Base-by-base conservation (phyloP, 2,329 filamentous ascomycete species). In the Thyridium curvatum region DNA sequence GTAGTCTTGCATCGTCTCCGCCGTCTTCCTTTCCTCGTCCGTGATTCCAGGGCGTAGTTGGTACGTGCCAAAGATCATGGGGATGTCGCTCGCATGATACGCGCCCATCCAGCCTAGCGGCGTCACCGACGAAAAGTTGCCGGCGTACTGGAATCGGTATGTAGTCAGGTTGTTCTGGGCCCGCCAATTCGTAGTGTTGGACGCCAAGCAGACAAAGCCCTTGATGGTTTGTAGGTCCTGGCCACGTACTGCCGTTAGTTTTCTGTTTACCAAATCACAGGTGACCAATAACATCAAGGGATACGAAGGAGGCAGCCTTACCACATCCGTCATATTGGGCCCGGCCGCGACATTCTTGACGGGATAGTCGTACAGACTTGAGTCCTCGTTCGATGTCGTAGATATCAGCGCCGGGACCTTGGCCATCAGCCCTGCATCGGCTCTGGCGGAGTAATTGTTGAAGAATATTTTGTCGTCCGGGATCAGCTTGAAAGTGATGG, bases 131-230 rank as follows among this genome's bases (percentile, higher is more conserved):
- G 52, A 54, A 39, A 61, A 66, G 40, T 64, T 66, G 5, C 63
- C 63, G 7, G 55, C 53, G 34, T 66, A 66, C 37, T 63, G 55
- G 43, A 65, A 67, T 15, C 62, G 56, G 41, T 65, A 65, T 0
- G 62, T 66, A 29, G 46, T 56, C 35, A 51, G 34, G 8, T 41
- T 39, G 8, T 32, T 35, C 21, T 16, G 8, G 1, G 41, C 39
- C 18, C 50, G 38, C 18, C 34, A 37, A 9, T 43, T 39, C 12
- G 50, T 52, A 10, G 52, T 50, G 40, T 52, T 53, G 38, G 47
- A 44, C 2, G 47, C 48, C 13, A 52, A 39, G 34, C 52, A 54
- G n/a, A 49, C 49, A 31, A 53, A 54, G 13, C 46, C 33, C 7
- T 32, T 32, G 5, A 54, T 46, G 9, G 50, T 54, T 13, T 34